Evolutionary conservation across 2,329 filamentous ascomycete species (phyloP).

Genomic region (Emydomyces testavorans): DNA sequence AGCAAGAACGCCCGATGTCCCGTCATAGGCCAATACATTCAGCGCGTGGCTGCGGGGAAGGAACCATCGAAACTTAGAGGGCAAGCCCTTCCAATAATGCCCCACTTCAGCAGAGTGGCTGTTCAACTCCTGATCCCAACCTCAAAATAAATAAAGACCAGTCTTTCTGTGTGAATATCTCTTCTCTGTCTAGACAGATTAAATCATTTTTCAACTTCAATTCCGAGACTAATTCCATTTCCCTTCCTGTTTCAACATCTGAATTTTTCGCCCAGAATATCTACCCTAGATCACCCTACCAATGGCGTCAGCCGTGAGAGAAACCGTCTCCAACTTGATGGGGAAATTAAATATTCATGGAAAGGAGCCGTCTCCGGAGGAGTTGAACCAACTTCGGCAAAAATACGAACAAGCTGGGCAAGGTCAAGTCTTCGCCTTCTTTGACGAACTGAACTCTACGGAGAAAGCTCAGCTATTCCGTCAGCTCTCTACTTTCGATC

Average conservation of each 20-base stretch:
- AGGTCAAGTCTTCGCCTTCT: conserved; percentile 77
- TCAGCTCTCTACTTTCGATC: conserved; percentile 73
- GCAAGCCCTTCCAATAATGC: not conserved
- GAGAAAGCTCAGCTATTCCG: conserved; percentile 71
- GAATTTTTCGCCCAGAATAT: not conserved
- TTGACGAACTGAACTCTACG: conserved; percentile 59
- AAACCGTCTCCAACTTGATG: conserved; percentile 39
- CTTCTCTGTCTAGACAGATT: not conserved
- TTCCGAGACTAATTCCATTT: not conserved
- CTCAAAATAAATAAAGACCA: conserved; percentile 5
- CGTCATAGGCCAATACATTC: not conserved
- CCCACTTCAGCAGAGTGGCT: not conserved
- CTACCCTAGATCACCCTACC: conserved; percentile 17
- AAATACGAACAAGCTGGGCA: conserved; percentile 66
- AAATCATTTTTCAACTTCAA: not conserved
- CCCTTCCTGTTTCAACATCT: not conserved
- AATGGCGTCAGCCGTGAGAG: conserved; percentile 35
- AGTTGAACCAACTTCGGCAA: conserved; percentile 55
- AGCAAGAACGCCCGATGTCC: too few relatives aligned
- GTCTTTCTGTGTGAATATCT: not conserved
- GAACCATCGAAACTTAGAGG: not conserved
- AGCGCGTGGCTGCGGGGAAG: not conserved
- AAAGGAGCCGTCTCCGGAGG: conserved; percentile 49
- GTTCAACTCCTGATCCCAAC: not conserved
- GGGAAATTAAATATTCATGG: conserved; percentile 33